Conservation (phyloP, 192 early-diverging fungal genomes). For the Coemansia sp. region DNA sequence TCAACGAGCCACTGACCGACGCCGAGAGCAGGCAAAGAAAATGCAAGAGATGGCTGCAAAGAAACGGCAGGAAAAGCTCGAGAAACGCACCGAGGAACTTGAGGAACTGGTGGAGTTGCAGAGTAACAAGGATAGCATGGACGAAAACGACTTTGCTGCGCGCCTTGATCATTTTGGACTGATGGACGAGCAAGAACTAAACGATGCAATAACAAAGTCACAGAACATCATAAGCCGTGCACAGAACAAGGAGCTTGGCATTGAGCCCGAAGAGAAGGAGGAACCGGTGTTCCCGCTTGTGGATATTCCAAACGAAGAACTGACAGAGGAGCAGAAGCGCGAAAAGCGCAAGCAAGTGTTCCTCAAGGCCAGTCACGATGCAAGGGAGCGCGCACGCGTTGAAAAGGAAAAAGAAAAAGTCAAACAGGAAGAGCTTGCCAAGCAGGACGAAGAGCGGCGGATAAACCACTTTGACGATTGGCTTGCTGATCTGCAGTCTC, state of each 20-base stretch:
- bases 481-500: constrained; percentile 66
- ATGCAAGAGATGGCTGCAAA: constrained; percentile 81
- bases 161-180: constrained; percentile 63
- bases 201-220: constrained; percentile 67
- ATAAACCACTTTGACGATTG: constrained; percentile 67
- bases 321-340: constrained; percentile 74
- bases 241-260: constrained; percentile 77
- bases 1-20: constrained; percentile 63
- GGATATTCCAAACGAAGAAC: constrained; percentile 76
- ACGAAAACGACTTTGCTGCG: constrained; percentile 33
- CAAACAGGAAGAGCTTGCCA: constrained; percentile 58
- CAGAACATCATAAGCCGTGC: constrained; percentile 69
- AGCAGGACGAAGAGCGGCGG: constrained; percentile 73
- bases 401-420: constrained; percentile 69
- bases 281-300: constrained; percentile 72
- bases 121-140: constrained; percentile 27
- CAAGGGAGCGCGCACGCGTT: constrained; percentile 66
- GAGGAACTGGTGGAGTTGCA: constrained; percentile 46
- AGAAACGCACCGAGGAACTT: constrained; percentile 67
- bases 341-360: constrained; percentile 85
- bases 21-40: constrained; percentile 68
- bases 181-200: constrained; percentile 69
- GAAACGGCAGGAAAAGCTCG: constrained; percentile 79
- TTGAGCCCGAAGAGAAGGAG: constrained; percentile 76
- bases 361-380: constrained; percentile 76